Conservation (phyloP, 1,139 yeast species). For the Suhomyces coccinellae region DNA sequence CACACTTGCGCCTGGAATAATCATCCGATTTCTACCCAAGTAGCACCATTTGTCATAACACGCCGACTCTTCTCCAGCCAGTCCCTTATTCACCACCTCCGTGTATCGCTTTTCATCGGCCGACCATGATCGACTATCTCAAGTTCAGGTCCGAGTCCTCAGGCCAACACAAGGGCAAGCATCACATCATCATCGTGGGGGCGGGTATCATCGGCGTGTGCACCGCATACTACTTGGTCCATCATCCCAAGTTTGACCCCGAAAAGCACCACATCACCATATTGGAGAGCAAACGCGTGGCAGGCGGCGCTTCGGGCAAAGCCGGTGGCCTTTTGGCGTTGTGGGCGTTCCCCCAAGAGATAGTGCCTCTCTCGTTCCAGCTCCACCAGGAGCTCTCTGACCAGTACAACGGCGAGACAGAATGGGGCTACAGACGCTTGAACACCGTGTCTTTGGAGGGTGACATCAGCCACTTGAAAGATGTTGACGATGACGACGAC, state of each 20-base stretch:
- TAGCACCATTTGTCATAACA: background rate
- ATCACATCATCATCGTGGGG: constrained; percentile 76
- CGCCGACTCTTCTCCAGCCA: background rate
- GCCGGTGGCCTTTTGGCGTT: constrained; percentile 94
- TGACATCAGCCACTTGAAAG: constrained; percentile 49
- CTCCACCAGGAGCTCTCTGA: constrained; percentile 83
- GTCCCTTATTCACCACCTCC: too few relatives aligned
- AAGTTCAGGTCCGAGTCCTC: constrained; percentile 49
- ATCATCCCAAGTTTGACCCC: constrained; percentile 77
- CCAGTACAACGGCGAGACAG: constrained; percentile 72
- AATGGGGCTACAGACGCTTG: constrained; percentile 92
- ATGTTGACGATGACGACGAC: constrained; percentile 21
- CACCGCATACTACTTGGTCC: constrained; percentile 84
- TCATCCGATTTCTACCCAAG: constrained; percentile 8
- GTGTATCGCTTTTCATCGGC: background rate
- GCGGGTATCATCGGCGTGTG: constrained; percentile 97
- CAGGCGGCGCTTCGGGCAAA: constrained; percentile 97
- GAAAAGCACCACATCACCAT: constrained; percentile 77
- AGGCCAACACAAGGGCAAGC: constrained; percentile 58
- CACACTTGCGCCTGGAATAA: constrained; percentile 7
- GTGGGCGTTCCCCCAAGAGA: constrained; percentile 96
- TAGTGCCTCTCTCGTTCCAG: constrained; percentile 84
- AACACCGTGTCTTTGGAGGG: constrained; percentile 89
- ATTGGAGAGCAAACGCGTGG: constrained; percentile 88
- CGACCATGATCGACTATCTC: constrained; percentile 36